Conservation (phyloP, 2,329 filamentous ascomycete species). For the Penicillium polonicum region DNA sequence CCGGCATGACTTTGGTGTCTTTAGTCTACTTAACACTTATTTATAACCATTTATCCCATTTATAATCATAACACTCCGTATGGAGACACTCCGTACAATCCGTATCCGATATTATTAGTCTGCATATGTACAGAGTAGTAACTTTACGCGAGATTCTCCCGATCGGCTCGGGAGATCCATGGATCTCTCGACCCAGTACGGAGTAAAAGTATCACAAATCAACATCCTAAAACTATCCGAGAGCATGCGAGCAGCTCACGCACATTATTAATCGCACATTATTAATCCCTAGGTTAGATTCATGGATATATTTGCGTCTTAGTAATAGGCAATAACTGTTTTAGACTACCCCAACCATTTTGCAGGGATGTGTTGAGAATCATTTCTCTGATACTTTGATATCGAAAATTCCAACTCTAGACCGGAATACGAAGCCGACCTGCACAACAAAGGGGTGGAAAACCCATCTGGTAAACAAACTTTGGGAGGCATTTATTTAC, state of each 20-base stretch:
- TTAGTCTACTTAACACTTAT: neutral
- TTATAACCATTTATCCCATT: neutral
- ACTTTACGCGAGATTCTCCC: neutral
- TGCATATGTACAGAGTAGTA: neutral
- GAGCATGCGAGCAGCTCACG: neutral
- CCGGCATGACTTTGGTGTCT: neutral
- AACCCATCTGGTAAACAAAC: neutral
- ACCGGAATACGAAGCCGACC: neutral
- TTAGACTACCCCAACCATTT: neutral
- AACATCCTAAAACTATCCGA: neutral
- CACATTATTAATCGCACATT: neutral
- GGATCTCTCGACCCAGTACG: neutral
- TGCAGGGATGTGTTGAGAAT: neutral
- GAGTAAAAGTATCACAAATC: neutral
- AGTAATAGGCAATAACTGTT: neutral
- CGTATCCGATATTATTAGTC: neutral
- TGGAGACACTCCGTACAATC: neutral
- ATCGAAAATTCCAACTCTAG: neutral
- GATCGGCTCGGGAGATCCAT: slow-evolving; percentile 1
- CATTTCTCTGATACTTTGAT: too few species aligned
- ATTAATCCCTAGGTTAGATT: neutral
- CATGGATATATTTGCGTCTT: neutral
- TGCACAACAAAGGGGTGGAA: neutral
- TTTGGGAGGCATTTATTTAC: neutral
- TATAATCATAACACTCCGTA: neutral